These are phyloP conservation scores for Tylopilus rubrobrunneus DNA, from an alignment of 768 basidiomycete genomes.

Conservation along the genomic window DNA sequence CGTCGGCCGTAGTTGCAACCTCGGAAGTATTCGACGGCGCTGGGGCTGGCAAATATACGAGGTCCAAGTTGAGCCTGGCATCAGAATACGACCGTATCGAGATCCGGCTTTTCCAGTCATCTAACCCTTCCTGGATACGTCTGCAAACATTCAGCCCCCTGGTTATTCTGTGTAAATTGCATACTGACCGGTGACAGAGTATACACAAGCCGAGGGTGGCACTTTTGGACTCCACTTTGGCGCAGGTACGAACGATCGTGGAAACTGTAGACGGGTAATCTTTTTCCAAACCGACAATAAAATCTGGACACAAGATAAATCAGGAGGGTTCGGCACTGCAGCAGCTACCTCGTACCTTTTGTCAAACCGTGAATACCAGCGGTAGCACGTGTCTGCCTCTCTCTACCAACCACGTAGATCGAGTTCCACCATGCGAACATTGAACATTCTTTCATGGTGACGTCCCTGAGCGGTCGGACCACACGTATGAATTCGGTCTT, in stretches of 20 bases:
- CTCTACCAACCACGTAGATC: slow-evolving; percentile 49
- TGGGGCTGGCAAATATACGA: slow-evolving; percentile 4
- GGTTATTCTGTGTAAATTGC: not conserved
- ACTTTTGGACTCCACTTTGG: slow-evolving; percentile 68
- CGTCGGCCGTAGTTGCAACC: not conserved
- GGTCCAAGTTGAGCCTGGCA: slow-evolving; percentile 15
- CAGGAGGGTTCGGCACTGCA: not conserved
- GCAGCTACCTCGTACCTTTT: slow-evolving; percentile 44
- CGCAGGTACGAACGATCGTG: slow-evolving; percentile 75
- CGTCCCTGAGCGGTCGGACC: slow-evolving; percentile 65
- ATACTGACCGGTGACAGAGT: slow-evolving; percentile 59
- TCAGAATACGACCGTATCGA: slow-evolving; percentile 55
- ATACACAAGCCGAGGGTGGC: slow-evolving; percentile 47
- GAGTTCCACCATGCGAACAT: slow-evolving; percentile 74
- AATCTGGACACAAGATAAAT: slow-evolving; percentile 43
- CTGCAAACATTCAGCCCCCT: slow-evolving; percentile 32
- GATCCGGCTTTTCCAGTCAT: slow-evolving; percentile 72
- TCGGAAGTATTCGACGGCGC: not conserved
- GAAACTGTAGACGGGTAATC: slow-evolving; percentile 88
- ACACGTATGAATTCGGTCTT: slow-evolving; percentile 39
- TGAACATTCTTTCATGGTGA: slow-evolving; percentile 76
- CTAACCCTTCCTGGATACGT: slow-evolving; percentile 58
- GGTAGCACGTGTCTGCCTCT: slow-evolving; percentile 41
- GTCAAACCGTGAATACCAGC: slow-evolving; percentile 66
- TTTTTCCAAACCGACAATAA: slow-evolving; percentile 73